These are phyloP conservation scores for Talaromyces marneffei DNA, from an alignment of 2,329 filamentous ascomycete species.

Conservation along the genomic window DNA sequence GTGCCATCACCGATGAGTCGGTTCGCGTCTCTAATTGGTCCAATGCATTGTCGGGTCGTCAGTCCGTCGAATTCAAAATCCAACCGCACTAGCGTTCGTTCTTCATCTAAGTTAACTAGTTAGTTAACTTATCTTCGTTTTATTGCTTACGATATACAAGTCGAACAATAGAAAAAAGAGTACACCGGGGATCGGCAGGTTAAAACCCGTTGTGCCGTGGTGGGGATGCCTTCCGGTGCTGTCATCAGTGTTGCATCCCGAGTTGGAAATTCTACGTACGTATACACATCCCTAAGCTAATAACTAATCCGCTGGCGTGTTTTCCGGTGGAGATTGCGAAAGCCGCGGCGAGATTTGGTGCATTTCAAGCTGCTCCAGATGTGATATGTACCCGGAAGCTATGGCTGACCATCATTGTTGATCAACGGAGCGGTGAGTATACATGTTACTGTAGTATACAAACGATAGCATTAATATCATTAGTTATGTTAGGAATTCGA, in stretches of 20 bases:
- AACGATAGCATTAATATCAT: no score
- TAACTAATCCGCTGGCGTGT: neutral
- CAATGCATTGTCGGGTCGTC: neutral
- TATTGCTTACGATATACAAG: neutral
- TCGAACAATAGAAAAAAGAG: neutral
- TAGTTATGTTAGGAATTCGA: neutral
- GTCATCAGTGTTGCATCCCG: neutral
- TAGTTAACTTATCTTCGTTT: no score
- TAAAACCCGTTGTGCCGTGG: neutral
- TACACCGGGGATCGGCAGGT: neutral
- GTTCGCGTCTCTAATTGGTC: neutral
- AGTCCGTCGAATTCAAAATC: neutral
- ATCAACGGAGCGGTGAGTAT: neutral
- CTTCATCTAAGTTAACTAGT: no score
- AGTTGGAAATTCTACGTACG: neutral
- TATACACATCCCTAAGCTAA: no score
- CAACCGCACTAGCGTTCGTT: neutral
- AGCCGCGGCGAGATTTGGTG: neutral
- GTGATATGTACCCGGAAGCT: neutral
- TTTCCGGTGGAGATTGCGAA: neutral
- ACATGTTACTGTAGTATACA: no score
- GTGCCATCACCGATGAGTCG: neutral
- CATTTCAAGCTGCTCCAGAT: neutral
- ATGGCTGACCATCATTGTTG: neutral
- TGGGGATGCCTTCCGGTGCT: neutral